These are phyloP conservation scores for Penicillium crystallinum DNA, from an alignment of 495 filamentous ascomycete genomes.

Conservation along the genomic window DNA sequence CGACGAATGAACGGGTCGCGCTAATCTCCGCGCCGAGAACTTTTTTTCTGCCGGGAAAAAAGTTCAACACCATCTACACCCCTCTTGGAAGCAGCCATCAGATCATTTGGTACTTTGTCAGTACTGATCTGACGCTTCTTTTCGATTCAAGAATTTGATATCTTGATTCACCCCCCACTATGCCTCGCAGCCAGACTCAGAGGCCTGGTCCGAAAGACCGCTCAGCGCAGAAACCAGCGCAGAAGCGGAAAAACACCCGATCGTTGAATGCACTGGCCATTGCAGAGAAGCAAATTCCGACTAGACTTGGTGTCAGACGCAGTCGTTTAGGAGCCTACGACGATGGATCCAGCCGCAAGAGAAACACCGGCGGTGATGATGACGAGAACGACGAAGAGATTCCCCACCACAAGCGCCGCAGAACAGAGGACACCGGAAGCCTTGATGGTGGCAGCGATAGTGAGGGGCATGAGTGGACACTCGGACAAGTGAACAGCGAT, in stretches of 20 bases:
- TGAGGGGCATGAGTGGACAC: constrained; percentile 82
- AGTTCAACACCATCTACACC: constrained; percentile 20
- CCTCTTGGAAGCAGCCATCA: constrained; percentile 12
- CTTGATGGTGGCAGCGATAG: constrained; percentile 67
- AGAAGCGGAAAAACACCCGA: constrained; percentile 50
- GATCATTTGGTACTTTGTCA: constrained; percentile 7
- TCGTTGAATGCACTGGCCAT: constrained; percentile 81
- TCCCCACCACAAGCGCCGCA: constrained; percentile 42
- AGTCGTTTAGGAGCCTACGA: constrained; percentile 57
- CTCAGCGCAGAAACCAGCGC: constrained; percentile 35
- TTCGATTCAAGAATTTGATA: constrained; percentile 1
- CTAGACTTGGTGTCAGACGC: constrained; percentile 45
- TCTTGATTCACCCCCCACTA: constrained; percentile 28
- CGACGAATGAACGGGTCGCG: constrained; percentile 25
- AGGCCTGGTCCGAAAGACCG: constrained; percentile 45
- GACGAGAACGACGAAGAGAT: constrained; percentile 47
- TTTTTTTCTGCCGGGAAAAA: constrained; percentile 37
- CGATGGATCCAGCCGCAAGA: constrained; percentile 44
- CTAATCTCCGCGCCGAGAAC: constrained; percentile 39
- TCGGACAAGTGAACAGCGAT: constrained; percentile 69
- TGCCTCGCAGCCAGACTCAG: constrained; percentile 64
- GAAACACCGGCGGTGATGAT: constrained; percentile 26
- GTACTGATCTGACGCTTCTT: constrained; percentile 7
- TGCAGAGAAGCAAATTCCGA: constrained; percentile 58
- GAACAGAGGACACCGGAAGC: constrained; percentile 38